Base-by-base conservation (phyloP, 768 basidiomycete species). In the Rhizopogon vulgaris region DNA sequence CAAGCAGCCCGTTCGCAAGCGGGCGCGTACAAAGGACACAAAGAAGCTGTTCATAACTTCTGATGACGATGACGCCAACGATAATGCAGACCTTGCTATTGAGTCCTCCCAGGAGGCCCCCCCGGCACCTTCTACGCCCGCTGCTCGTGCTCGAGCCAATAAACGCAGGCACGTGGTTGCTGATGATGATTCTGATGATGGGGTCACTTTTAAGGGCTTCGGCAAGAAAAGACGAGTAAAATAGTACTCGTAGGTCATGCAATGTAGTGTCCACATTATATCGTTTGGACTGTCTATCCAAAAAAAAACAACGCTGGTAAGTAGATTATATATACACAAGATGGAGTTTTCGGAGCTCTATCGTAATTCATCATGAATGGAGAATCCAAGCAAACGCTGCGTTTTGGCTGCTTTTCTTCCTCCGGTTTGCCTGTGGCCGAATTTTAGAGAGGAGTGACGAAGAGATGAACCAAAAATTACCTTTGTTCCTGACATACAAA, bases 401-500 rank as follows among this genome's bases (percentile, higher is more conserved):
- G 89, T 92, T 70, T 94, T 94, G 6, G 89, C 81, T 5, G 92
- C 91, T 58, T 88, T 82, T 30, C 92, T 74, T n/a, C 92, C 92
- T 6, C 90, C 91, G 0, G 91, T 93, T 75, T 85, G 84, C 61
- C 87, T 90, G 51, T 27, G 27, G 25, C 47, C 11, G 32, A 15
- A 52, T 1, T 37, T 57, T 25, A 58, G 30, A 58, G 30, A 8
- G 34, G 28, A 24, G 6, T 46, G 34, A 41, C 42, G 11, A 43
- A 39, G 9, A 41, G 27, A 53, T 42, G 22, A 22, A 3, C 22
- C 22, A 50, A 53, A 27, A 4, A 17, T 43, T 50, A 88, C 88
- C 78, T 79, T 67, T 92, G 90, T 68, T 99, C 96, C 71, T 98
- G 96, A 63, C 96, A 99, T 6, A 97, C 94, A 69, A 96, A 99